phyloP scores from a whole-genome alignment of 2,329 filamentous ascomycete genomes.

The Lecanosticta acicola region DNA sequence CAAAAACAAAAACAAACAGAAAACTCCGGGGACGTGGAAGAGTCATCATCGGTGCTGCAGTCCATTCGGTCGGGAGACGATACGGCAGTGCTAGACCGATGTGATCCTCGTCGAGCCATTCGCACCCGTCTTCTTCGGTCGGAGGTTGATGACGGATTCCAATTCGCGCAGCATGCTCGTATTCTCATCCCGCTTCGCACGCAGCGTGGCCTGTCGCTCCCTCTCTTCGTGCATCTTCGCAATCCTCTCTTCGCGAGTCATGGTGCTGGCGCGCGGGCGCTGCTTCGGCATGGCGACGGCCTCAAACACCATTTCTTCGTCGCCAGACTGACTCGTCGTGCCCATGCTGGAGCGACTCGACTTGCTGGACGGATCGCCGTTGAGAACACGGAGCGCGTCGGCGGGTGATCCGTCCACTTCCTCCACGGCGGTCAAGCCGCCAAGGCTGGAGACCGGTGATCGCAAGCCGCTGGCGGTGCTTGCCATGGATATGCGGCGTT shows the following conservation, averaged over 20 bases:
- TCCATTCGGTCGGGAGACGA: not conserved
- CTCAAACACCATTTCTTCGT: slow-evolving; percentile 78
- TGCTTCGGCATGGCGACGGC: slow-evolving; percentile 69
- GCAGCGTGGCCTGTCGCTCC: slow-evolving; percentile 62
- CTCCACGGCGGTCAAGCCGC: slow-evolving; percentile 55
- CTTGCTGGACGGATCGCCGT: slow-evolving; percentile 54
- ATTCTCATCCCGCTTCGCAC: slow-evolving; percentile 72
- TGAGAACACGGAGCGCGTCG: slow-evolving; percentile 72
- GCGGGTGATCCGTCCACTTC: slow-evolving; percentile 53
- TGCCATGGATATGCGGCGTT: slow-evolving; percentile 52
- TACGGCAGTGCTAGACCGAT: not conserved
- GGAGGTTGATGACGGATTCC: slow-evolving; percentile 68
- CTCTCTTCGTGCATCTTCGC: slow-evolving; percentile 83
- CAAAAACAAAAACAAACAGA: no score
- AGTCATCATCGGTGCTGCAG: not conserved
- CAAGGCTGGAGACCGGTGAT: slow-evolving; percentile 51
- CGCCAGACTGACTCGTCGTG: slow-evolving; percentile 43
- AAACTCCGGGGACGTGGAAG: no score
- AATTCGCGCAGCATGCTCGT: slow-evolving; percentile 88
- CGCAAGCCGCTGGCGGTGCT: slow-evolving; percentile 39
- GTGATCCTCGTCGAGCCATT: slow-evolving; percentile 12
- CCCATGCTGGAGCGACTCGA: slow-evolving; percentile 45
- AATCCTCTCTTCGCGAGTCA: slow-evolving; percentile 83
- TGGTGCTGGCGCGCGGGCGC: slow-evolving; percentile 49
- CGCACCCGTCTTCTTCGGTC: slow-evolving; percentile 11